Base-by-base conservation (phyloP, 768 basidiomycete species). In the Cyathus striatus region DNA sequence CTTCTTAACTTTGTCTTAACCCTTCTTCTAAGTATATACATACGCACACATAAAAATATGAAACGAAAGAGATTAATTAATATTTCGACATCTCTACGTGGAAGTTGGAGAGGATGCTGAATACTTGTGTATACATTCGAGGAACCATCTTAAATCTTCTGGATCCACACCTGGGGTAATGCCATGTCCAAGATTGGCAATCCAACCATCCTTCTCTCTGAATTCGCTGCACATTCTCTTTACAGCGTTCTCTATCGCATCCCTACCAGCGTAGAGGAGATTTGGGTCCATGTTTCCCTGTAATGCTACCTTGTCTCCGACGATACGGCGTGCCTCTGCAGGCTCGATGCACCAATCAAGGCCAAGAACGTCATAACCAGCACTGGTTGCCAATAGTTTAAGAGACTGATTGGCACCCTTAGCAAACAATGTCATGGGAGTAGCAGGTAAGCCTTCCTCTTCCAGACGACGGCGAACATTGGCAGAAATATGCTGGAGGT, bases 211-310 rank as follows among this genome's bases (percentile, higher is more conserved):
- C 40, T 69, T 73, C 6, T 69, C 71, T 39, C 75, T 70, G 68
- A 97, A 98, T n/a, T 74, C 75, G 48, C 78, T 70, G 47, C 81
- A 79, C 79, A 93, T 86, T 50, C 85, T 72, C 68, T 90, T 81
- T 27, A 96, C 91, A 50, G 87, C 81, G 27, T 64, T 61, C 65
- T 93, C 90, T 53, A 98, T 97, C 10, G 91, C 90, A 5, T 83
- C 84, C 46, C 67, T 74, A 3, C 91, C 91, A 17, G 89, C 94
- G 49, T 90, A 92, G 39, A 99, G 69, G 23, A 91, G 69, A 47
- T 75, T 76, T 17, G 95, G 96, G 61, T 99, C 95, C 61, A 94
- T 69, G 66, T 97, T 98, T 6, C 96, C 96, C 59, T 99, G 96
- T 24, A 95, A 65, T 3, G 81, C 78, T 41, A 85, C 78, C 47